Evolutionary conservation across 2,329 filamentous ascomycete genomes (phyloP), one percentile per base, ranked within the genome.

Genomic region (Ophiostoma angusticollis): DNA sequence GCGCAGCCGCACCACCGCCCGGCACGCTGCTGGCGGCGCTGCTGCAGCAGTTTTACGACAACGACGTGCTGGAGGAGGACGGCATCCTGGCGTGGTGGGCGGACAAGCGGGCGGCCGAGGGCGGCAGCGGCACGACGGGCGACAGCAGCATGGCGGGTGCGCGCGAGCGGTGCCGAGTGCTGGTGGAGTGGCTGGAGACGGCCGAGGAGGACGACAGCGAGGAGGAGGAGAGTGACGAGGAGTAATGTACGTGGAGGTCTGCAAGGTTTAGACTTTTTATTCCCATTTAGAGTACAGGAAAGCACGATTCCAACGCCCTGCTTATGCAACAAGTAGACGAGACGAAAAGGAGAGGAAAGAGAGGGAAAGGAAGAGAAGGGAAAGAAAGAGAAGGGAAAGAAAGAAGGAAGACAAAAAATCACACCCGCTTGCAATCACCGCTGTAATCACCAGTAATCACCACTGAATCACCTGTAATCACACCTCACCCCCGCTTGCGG

Each of bases 41-140:
- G 50, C 72, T 85, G 49, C 91, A 93, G 62, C 83, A 86, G 58
- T 66, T 96, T 37, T 93, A 93, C 55, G 76, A 82, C 48, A 60
- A 82, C 35, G 91, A 96, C 48, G 70, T 93, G 13, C 62, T 95
- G 2, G 85, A 94, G 55, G 85, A 94, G 53, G 87, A 95, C 30
- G 86, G 82, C 0, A 83, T 94, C 48, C 63, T 89, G 51, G 71
- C 72, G 34, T 98, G 91, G 91, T 96, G 87, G 87, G 72, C 67
- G 16, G 80, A 93, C 56, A 68, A 71, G 34, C 58, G 78, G 52
- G 79, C 80, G 6, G 70, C 62, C 18, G 77, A 76, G 40, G 76
- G 67, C 12, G 80, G 82, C 40, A 72, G 73, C 38, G 37, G 40
- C 24, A 31, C 25, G 13, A 27, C 28, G n/a, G 40, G 41, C 24